Evolutionary conservation across 257 asterid species (phyloP), one percentile per base, ranked within the genome.

Genomic region (Eustoma russellianum): DNA sequence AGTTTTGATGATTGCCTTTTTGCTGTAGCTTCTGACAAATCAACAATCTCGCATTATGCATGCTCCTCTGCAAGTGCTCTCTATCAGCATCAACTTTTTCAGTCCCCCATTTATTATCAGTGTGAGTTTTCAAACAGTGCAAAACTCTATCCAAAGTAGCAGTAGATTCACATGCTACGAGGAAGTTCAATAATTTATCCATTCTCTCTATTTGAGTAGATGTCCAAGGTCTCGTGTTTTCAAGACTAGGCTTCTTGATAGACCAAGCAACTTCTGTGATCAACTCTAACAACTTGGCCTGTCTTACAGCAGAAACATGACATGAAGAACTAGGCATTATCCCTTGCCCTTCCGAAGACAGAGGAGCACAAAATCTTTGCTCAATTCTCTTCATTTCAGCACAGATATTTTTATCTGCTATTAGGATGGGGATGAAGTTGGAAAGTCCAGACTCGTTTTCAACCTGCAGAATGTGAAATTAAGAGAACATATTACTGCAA

Each of bases 371-470:
- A 4, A 67, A 52, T 48, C 70, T 70, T 62, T 59, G 85, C 68
- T 75, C 86, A 74, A 92, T 64, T 41, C 45, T 65, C 56, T 70
- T 69, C 88, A 88, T 81, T 71, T 92, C 99, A 53, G 76, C 66
- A 69, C 97, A 88, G 41, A 79, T 76, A 67, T 81, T 90, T 74
- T 66, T 69, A 71, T 88, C 86, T 13, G 82, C 88, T n/a, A 92
- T 52, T 35, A 92, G 91, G 60, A 92, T 69, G 15, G 99, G 94
- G 64, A 92, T 75, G 75, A 92, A 92, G 78, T 92, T 92, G 57
- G 99, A 88, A 66, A 92, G 59, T 9, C 99, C 99, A 49, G 80
- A 92, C 71, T 83, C 85, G 72, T 92, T 92, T 76, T 92, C 99
- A 48, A 91, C 94, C 97, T 91, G 78, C 75, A 75, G 56, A 55